phyloP scores from a whole-genome alignment of 2,329 filamentous ascomycete genomes.

The Tricladium varicosporioides region DNA sequence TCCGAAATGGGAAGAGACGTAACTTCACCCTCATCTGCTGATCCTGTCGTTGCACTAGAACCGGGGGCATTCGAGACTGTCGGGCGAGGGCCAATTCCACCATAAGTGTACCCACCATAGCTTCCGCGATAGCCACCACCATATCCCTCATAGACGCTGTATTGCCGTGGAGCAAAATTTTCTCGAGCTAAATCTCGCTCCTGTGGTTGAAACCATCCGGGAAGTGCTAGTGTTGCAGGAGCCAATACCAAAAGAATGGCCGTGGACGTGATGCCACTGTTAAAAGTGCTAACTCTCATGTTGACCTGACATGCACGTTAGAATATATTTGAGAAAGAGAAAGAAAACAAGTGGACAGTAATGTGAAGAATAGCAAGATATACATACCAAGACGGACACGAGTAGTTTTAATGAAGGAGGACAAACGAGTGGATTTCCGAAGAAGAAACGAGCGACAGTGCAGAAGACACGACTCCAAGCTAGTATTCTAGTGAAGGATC shows the following conservation, averaged over 20 bases:
- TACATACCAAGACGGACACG: not conserved
- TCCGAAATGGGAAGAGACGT: constrained; percentile 8
- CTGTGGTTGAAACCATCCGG: constrained; percentile 25
- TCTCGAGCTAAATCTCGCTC: constrained; percentile 14
- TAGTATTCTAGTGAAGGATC: constrained; percentile 7
- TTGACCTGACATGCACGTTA: constrained; percentile 21
- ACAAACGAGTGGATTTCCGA: constrained; percentile 19
- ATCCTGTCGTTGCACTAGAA: constrained; percentile 4
- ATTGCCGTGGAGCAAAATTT: constrained; percentile 22
- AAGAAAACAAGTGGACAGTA: not conserved
- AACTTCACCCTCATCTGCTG: constrained; percentile 11
- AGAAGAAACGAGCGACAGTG: constrained; percentile 17
- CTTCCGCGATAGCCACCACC: constrained; percentile 1
- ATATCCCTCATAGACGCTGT: constrained; percentile 23
- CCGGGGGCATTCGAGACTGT: constrained; percentile 16
- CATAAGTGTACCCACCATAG: constrained; percentile 27
- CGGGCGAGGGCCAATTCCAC: constrained; percentile 28
- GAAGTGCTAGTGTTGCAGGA: constrained; percentile 21
- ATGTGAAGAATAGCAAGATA: not conserved
- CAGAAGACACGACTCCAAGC: not conserved
- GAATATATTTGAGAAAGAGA: not conserved
- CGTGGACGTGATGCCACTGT: constrained; percentile 18
- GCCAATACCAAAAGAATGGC: constrained; percentile 19
- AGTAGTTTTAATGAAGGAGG: not conserved
- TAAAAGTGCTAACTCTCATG: constrained; percentile 24